These are phyloP conservation scores for Haematococcus lacustris DNA, from an alignment of 139 green algal species.

Conservation along the genomic window DNA sequence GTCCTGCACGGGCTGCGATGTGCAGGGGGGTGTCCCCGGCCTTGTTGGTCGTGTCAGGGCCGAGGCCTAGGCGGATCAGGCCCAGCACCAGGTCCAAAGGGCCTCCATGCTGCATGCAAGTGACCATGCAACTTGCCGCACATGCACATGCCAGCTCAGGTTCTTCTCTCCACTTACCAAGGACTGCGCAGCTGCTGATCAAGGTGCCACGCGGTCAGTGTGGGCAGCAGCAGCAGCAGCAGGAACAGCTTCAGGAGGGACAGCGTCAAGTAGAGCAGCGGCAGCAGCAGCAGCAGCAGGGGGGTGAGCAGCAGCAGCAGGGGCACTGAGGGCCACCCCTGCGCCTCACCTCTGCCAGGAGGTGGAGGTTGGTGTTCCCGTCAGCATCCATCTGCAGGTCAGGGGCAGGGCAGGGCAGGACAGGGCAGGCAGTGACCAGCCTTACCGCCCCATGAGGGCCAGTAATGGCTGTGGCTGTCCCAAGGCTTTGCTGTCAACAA, in stretches of 20 bases:
- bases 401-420: not conserved
- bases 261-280: no score
- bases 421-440: not conserved
- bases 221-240: no score
- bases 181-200: no score
- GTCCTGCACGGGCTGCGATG: conserved; percentile 33
- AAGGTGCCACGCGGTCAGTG: not conserved
- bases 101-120: not conserved
- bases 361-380: conserved; percentile 36
- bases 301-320: not conserved
- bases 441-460: not conserved
- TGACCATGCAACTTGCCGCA: not conserved
- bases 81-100: conserved; percentile 14
- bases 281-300: no score
- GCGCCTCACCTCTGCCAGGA: conserved; percentile 12
- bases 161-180: not conserved
- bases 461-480: not conserved
- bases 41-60: conserved; percentile 22
- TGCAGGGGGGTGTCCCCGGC: conserved; percentile 46
- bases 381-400: conserved; percentile 20
- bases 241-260: not conserved
- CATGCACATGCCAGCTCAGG: not conserved
- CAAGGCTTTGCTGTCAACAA: not conserved
- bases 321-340: no score
- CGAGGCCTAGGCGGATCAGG: conserved; percentile 23